These are phyloP conservation scores for Populus pruinosa DNA, from an alignment of 345 rosid genomes.

Conservation along the genomic window DNA sequence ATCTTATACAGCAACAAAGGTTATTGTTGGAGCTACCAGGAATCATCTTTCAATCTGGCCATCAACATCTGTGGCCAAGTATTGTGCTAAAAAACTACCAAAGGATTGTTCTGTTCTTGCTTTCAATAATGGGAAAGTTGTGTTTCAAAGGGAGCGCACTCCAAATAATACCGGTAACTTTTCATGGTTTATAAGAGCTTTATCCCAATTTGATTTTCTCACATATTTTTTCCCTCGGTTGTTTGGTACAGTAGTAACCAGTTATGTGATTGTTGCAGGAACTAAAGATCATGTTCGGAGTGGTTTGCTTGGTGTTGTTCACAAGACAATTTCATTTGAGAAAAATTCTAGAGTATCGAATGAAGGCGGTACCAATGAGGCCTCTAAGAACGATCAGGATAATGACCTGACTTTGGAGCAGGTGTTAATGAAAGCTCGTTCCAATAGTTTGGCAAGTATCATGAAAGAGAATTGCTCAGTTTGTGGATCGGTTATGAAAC, in stretches of 20 bases:
- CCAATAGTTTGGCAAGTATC: slow-evolving; percentile 25
- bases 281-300: slow-evolving; percentile 38
- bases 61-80: slow-evolving; percentile 26
- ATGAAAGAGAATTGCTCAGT: slow-evolving; percentile 46
- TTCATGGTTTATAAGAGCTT: not conserved
- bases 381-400: slow-evolving; percentile 20
- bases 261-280: slow-evolving; percentile 37
- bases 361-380: slow-evolving; percentile 28
- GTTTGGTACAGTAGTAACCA: not conserved
- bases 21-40: slow-evolving; percentile 23
- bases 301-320: slow-evolving; percentile 53
- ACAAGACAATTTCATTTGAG: slow-evolving; percentile 44
- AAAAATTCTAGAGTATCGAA: slow-evolving; percentile 45
- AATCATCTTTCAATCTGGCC: slow-evolving; percentile 19
- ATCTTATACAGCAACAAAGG: slow-evolving; percentile 15
- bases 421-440: slow-evolving; percentile 41
- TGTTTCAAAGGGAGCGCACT: slow-evolving; percentile 19
- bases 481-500: slow-evolving; percentile 43
- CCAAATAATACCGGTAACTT: not conserved
- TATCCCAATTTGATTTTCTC: not conserved
- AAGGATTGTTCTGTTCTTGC: slow-evolving; percentile 25
- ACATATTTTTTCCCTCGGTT: not conserved
- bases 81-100: slow-evolving; percentile 26
- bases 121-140: slow-evolving; percentile 28
- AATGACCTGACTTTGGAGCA: slow-evolving; percentile 38